Base-by-base conservation (phyloP, 2,329 filamentous ascomycete genomes). In the Cladosporium sp. region DNA sequence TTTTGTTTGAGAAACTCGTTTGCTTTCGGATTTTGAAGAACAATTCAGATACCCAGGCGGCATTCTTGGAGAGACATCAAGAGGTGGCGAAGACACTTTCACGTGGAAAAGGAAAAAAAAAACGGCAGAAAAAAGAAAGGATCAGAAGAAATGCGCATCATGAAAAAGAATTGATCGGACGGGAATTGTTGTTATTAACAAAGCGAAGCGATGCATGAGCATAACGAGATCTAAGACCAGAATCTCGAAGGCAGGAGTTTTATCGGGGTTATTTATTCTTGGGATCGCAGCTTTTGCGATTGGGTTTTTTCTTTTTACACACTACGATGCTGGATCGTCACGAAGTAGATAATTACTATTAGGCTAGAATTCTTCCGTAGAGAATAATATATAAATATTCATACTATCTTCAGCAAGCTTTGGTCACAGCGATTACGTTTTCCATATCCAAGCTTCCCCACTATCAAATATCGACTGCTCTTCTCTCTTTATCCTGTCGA, bases 171-270 rank as follows among this genome's bases (percentile, higher is more conserved):
- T 47, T 42, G 13, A 24, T 47, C 28, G 25, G 45, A 19, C 2
- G 34, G n/a, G 45, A 48, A 20, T 35, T 48, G 17, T 35, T 45
- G 6, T 24, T 25, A 50, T 20, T 34, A 13, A 20, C 34, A 8
- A 39, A 51, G 48, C 48, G 48, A 51, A 51, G 48, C 48, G 48
- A 51, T 39, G 34, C 34, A 51, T 39, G 36, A 19, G 45, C 45
- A 48, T 48, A 19, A n/a, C 45, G 45, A 48, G 45, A 35, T 48
- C 4, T 39, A 19, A 15, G 36, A 39, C 15, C 36, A 39, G 17
- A 4, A 45, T 45, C 42, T 48, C 28, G 45, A 6, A n/a, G 45
- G 45, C 25, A 19, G 45, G 45, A 48, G 45, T 48, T 48, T 37
- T 34, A 25, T 35, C 34, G 45, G n/a, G 45, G 8, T 5, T 34